Percentiles rank a stretch among this genome's conserved stretches.
Conservation (phyloP, 2,329 filamentous ascomycete genomes). For the Bretziella fagacearum region DNA sequence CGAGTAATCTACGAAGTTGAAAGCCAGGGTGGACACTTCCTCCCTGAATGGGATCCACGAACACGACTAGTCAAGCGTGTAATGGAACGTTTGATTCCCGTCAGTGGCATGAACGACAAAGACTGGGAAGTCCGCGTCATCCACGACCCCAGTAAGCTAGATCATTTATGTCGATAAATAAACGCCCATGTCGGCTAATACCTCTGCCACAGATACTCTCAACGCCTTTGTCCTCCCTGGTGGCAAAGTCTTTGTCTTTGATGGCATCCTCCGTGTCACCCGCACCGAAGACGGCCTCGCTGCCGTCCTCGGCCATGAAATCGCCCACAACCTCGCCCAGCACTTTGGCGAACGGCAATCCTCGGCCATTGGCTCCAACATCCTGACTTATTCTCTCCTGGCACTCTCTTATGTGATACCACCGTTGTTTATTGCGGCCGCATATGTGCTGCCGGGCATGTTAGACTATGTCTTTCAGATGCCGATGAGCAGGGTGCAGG, state of each 20-base stretch:
- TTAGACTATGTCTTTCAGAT: constrained; percentile 47
- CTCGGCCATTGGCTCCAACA: constrained; percentile 33
- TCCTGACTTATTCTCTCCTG: constrained; percentile 33
- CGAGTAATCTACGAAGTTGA: constrained; percentile 38
- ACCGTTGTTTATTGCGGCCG: constrained; percentile 25
- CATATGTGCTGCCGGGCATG: constrained; percentile 30
- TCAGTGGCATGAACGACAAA: constrained; percentile 40
- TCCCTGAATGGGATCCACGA: constrained; percentile 40
- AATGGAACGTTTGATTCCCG: constrained; percentile 48
- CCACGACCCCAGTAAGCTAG: constrained; percentile 35
- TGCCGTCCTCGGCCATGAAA: constrained; percentile 62
- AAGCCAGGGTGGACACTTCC: constrained; percentile 34
- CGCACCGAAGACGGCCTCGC: constrained; percentile 52
- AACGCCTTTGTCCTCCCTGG: constrained; percentile 69
- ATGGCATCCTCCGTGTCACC: constrained; percentile 53
- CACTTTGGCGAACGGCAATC: constrained; percentile 50
- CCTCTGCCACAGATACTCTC: constrained; percentile 26
- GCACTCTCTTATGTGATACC: constrained; percentile 30
- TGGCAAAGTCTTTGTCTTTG: constrained; percentile 66
- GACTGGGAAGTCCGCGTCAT: constrained; percentile 63
- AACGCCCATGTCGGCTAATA: not conserved
- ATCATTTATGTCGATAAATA: constrained; percentile 2
- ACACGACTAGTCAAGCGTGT: constrained; percentile 42
- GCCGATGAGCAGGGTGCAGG: constrained; percentile 55
- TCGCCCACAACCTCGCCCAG: constrained; percentile 56